Evolutionary conservation across 2,329 filamentous ascomycete genomes (phyloP), one percentile per base, ranked within the genome.

Genomic region (Colletotrichum tropicicola): DNA sequence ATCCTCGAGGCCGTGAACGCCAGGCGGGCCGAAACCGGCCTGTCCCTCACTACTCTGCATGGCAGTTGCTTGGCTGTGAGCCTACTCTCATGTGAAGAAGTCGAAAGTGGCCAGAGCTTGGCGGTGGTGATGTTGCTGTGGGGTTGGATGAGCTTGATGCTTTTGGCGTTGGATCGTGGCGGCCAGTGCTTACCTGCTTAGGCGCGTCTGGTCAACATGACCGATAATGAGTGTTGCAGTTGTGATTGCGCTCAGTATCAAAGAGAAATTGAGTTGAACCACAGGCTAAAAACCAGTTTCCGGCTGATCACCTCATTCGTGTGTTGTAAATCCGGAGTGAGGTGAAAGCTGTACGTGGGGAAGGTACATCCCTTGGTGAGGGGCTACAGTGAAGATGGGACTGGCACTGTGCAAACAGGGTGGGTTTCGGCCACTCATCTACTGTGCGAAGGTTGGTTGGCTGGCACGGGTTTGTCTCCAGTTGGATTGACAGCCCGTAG

Each of bases 1-100:
- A 52, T 85, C 80, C 71, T 91, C 89, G 7, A 90, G 77, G 39
- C 67, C 79, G 73, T 63, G 78, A 77, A 70, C 79, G 77, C 59
- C 77, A 80, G 37, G 80, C 10, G 45, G 56, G n/a, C 27, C 58
- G 10, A 27, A 4, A 6, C 39, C 54, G 13, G 43, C 17, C n/a
- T 41, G 41, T n/a, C 30, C 44, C n/a, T 56, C 19, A 23, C 52
- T 66, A 28, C 45, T 41, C 12, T 65, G 52, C 63, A 66, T 66
- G 48, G 12, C 47, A 47, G 17, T 19, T 7, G 15, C 2, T 43
- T 35, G 8, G 28, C 45, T 64, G 19, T n/a, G 49, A 21, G n/a
- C 30, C 15, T 41, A 19, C 30, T 39, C 44, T 51, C 44, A 61
- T 56, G 49, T 12, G 44, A 62, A 15, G 23, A 15, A 45, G 23